These are phyloP conservation scores for Eimeria praecox DNA, from an alignment of 169 alveolate genomes.

Conservation along the genomic window DNA sequence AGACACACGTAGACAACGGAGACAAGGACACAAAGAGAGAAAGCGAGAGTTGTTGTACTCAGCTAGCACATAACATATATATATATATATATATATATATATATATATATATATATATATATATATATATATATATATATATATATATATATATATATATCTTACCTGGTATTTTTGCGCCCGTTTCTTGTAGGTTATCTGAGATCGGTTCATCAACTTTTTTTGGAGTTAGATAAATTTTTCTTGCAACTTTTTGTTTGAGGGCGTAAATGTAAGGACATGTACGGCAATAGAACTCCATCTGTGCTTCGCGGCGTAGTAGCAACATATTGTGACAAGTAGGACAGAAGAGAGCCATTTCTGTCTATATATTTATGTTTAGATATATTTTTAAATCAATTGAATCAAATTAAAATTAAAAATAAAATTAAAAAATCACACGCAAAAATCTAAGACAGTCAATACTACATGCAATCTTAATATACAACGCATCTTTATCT, in stretches of 20 bases:
- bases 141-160: slow-evolving; percentile 72
- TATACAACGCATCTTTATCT: too few species aligned
- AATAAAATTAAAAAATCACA: too few species aligned
- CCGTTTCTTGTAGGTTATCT: slow-evolving; percentile 61
- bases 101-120: too few species aligned
- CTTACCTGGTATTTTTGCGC: slow-evolving; percentile 77
- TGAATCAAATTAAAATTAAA: not conserved
- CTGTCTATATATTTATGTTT: not conserved
- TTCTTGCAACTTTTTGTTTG: slow-evolving; percentile 82
- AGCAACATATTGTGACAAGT: slow-evolving; percentile 79
- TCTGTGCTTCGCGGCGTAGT: not conserved
- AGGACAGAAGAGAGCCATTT: slow-evolving; percentile 80
- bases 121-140: not conserved
- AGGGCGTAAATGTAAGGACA: slow-evolving; percentile 92
- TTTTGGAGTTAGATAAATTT: slow-evolving; percentile 73
- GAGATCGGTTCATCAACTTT: slow-evolving; percentile 78
- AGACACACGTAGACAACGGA: too few species aligned
- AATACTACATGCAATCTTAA: too few species aligned
- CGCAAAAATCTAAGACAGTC: too few species aligned
- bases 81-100: too few species aligned
- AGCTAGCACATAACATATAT: too few species aligned
- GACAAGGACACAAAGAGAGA: too few species aligned
- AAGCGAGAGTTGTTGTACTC: too few species aligned
- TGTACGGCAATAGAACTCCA: slow-evolving; percentile 90
- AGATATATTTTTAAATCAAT: not conserved